Base-by-base conservation (phyloP, 169 alveolate genomes). In the Plasmodium knowlesi region DNA sequence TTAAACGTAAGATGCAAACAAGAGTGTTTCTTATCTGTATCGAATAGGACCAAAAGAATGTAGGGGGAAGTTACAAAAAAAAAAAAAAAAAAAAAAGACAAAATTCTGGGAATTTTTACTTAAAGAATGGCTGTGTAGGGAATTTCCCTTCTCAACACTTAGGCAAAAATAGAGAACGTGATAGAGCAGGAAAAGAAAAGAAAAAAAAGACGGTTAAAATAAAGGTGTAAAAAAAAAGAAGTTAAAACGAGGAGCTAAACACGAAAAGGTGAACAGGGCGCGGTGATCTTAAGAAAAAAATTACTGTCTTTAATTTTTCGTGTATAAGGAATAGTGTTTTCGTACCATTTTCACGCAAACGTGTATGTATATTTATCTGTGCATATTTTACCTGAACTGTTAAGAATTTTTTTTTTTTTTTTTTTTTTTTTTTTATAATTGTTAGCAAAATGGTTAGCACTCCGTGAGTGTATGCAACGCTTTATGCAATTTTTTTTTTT, bases 141-240 rank as follows among this genome's bases (percentile, higher is more conserved):
- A 50, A 16, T 22, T 43, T 81, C 70, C 54, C 37, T 67, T 12
- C 74, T 83, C 46, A 83, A 37, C 28, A 22, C 3, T 83, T 71
- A 67, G 53, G 67, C 30, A 83, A 70, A 83, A 37, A 39, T 67
- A 34, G 83, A 83, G 67, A 83, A 70, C 46, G 19, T 83, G 74
- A 34, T 19, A 16, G 30, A 67, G 54, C 73, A 25, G 73, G 25
- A 83, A 81, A 78, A 32, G 39, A 39, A 39, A 39, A 39, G 6
- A 79, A 39, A 79, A 43, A 79, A 82, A 82, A 82, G 61, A 1
- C 61, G 22, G 61, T 50, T 50, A 50, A 50, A 14, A 82, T 8
- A 22, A 67, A 22, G n/a, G 39, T 25, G 5, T 9, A 19, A 67
- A 67, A 19, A 67, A 2, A 39, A 9, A 5, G 76, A 67, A 19